Conservation (phyloP, 495 filamentous ascomycete genomes). For the Penicillium cataractarum region DNA sequence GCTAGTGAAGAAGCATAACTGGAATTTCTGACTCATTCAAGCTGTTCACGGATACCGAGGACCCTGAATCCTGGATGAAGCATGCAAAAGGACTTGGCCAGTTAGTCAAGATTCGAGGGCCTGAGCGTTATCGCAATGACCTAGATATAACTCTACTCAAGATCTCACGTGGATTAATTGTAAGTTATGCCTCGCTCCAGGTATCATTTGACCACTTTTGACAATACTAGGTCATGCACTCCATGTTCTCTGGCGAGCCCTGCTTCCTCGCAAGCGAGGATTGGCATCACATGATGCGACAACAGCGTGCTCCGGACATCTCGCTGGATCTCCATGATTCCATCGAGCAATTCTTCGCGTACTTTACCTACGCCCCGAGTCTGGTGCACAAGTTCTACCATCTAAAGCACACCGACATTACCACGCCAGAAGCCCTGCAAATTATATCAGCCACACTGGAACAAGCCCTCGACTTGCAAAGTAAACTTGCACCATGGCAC, state of each 20-base stretch:
- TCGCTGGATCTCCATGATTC: slow-evolving; percentile 18
- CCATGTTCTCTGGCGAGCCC: slow-evolving; percentile 36
- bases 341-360: slow-evolving; percentile 38
- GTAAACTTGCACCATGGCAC: slow-evolving; percentile 31
- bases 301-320: slow-evolving; percentile 25
- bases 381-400: slow-evolving; percentile 35
- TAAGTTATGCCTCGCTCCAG: slow-evolving; percentile 14
- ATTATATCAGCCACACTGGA: slow-evolving; percentile 23
- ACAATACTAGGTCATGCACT: slow-evolving; percentile 36
- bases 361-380: slow-evolving; percentile 35
- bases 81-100: slow-evolving; percentile 41
- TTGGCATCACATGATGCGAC: slow-evolving; percentile 38
- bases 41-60: slow-evolving; percentile 39
- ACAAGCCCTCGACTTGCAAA: slow-evolving; percentile 30
- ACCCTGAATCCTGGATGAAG: slow-evolving; percentile 43
- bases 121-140: slow-evolving; percentile 29
- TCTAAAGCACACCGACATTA: slow-evolving; percentile 25
- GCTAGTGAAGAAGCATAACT: neutral
- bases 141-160: slow-evolving; percentile 37
- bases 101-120: slow-evolving; percentile 32
- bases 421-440: slow-evolving; percentile 14
- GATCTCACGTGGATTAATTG: slow-evolving; percentile 37
- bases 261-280: slow-evolving; percentile 36
- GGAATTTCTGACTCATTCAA: slow-evolving; percentile 10
- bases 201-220: neutral